A percentile compares a stretch with the other conserved stretches of the same genome.
Evolutionary conservation across 2,329 filamentous ascomycete genomes (phyloP).

Genomic region (Dactylonectria macrodidyma): DNA sequence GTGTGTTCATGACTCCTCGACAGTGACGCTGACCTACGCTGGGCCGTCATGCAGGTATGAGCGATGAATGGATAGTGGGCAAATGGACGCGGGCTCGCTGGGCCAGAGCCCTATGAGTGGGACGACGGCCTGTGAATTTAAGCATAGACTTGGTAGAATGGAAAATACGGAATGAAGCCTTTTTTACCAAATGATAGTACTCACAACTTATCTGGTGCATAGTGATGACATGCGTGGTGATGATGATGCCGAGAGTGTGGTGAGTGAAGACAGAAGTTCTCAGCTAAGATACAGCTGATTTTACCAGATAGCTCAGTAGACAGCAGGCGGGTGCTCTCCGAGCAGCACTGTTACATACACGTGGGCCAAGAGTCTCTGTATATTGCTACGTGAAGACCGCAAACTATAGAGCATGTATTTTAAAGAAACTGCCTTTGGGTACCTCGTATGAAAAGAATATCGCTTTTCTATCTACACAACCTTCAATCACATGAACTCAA

Average conservation of each 20-base stretch:
- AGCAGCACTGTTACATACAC: too few species aligned
- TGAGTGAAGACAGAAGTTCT: too few species aligned
- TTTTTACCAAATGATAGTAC: constrained; percentile 40
- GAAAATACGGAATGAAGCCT: constrained; percentile 51
- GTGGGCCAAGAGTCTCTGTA: too few species aligned
- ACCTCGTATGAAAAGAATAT: too few species aligned
- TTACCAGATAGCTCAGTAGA: too few species aligned
- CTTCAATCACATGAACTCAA: too few species aligned
- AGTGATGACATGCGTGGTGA: not conserved
- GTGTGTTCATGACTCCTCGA: constrained; percentile 47
- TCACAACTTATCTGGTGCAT: not conserved
- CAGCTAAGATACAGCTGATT: too few species aligned
- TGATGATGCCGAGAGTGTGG: not conserved
- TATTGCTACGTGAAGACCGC: too few species aligned
- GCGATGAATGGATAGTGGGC: constrained; percentile 43
- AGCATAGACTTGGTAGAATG: constrained; percentile 58
- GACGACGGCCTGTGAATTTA: constrained; percentile 50
- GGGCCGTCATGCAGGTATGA: constrained; percentile 49
- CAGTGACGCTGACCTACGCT: constrained; percentile 43
- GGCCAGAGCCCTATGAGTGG: constrained; percentile 44
- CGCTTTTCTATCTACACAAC: too few species aligned
- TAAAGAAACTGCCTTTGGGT: too few species aligned
- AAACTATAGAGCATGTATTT: too few species aligned
- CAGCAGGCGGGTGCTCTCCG: too few species aligned
- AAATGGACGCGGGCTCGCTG: constrained; percentile 41